Base-by-base conservation (phyloP, 768 basidiomycete genomes). In the Hebeloma cylindrosporum region DNA sequence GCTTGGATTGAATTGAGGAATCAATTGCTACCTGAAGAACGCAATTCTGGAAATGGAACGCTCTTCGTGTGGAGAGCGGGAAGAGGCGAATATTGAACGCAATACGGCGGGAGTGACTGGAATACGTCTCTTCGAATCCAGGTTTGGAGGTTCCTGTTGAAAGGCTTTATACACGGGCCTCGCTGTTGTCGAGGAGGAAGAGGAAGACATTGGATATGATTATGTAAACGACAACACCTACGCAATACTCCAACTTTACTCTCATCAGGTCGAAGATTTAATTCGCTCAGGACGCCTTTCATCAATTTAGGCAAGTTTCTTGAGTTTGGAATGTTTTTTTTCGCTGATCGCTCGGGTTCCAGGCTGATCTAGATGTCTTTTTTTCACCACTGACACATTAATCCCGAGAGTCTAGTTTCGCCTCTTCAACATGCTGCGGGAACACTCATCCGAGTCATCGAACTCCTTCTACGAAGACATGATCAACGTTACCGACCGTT, bases 21-120 rank as follows among this genome's bases (percentile, higher is more conserved):
- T 33, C 40, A 41, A 29, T 43, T 40, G 57, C 34, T 62, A 87
- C 89, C 90, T 79, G 64, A 92, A 92, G 71, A 93, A 93, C 22
- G 90, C 89, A 40, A 89, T 74, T 10, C 88, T 79, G 28, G 89
- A 93, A 40, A 93, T 82, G 0, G 86, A 82, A 21, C 90, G 79
- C 61, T 93, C 89, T 60, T 93, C 89, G 43, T 84, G 70, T 2
- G 85, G 79, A 0, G 86, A 84, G 10, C 89, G 79, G 16, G 89
- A 92, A 9, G 88, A 92, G 20, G 90, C 80, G 62, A 93, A 93
- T 54, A 93, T 93, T 39, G 86, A 83, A 29, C 89, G 75, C 47
- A 93, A 62, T 1, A 88, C 83, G 7, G 85, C 84, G 7, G 89
- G 89, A 0, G 89, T 91, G 14, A 92, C 86, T 43, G 89, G 88